phyloP scores from a whole-genome alignment of 331 rosid genomes.

The Phaseolus coccineus region DNA sequence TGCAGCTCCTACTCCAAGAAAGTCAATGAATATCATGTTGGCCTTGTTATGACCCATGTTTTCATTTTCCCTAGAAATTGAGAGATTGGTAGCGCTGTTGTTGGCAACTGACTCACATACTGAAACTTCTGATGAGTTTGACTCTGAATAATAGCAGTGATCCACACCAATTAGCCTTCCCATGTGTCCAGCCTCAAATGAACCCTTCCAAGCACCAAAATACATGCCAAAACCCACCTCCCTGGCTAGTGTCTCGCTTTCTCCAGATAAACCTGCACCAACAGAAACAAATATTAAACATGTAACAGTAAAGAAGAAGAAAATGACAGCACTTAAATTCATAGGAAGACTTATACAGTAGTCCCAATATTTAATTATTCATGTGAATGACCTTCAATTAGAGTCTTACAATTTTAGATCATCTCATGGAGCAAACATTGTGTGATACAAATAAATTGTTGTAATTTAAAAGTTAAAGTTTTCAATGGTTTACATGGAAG shows the following conservation, averaged over 20 bases:
- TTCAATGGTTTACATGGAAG: background rate
- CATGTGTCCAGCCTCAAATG: slow-evolving; percentile 13
- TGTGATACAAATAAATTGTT: background rate
- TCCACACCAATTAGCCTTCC: slow-evolving; percentile 43
- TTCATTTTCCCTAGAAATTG: slow-evolving; percentile 47
- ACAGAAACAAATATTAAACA: background rate
- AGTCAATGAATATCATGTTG: slow-evolving; percentile 61
- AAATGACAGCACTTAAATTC: background rate
- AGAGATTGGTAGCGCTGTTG: slow-evolving; percentile 40
- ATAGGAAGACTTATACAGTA: background rate
- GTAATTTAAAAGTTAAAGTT: background rate
- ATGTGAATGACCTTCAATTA: background rate
- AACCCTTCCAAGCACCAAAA: slow-evolving; percentile 38
- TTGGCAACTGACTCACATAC: slow-evolving; percentile 58
- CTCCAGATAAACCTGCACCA: slow-evolving; percentile 42
- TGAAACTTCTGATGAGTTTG: slow-evolving; percentile 64
- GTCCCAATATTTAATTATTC: background rate
- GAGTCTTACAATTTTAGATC: background rate
- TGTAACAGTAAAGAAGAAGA: background rate
- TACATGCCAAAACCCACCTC: slow-evolving; percentile 35
- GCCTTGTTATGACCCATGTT: slow-evolving; percentile 31
- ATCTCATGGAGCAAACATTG: background rate
- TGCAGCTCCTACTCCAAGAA: slow-evolving; percentile 73
- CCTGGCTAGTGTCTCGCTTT: background rate
- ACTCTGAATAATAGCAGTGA: slow-evolving; percentile 61